Base-by-base conservation (phyloP, 2,329 filamentous ascomycete species). In the Ophiobolus disseminans region DNA sequence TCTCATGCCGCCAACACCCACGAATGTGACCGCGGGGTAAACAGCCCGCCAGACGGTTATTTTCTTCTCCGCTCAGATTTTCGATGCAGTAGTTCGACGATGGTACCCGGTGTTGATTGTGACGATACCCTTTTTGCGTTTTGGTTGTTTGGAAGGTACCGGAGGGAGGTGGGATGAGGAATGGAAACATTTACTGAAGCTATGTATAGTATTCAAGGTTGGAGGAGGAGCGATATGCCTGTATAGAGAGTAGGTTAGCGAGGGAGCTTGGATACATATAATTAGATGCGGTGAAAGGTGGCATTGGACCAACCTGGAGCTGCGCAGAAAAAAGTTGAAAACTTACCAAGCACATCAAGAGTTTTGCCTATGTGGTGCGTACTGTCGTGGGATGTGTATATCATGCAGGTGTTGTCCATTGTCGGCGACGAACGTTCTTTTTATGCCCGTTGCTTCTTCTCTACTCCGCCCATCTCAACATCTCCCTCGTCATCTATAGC, bases 91-190 rank as follows among this genome's bases (percentile, higher is more conserved):
- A n/a, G n/a, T n/a, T n/a, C n/a, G n/a, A 57, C 40, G 53, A 52
- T 39, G 51, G 57, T 55, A 53, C 42, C 44, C 46, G 46, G 48
- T 60, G 49, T 60, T 58, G 53, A 43, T 55, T 47, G 50, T 56
- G 57, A 47, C 53, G 50, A 62, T 68, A 69, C 65, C 66, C 66
- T 61, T 63, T 60, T 63, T 63, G 53, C 63, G 54, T 62, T 59
- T 61, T 53, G 59, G 59, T 62, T 52, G 54, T 45, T 47, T 50
- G 36, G 39, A 38, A 46, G 49, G 49, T 41, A 55, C 55, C 45
- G 45, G 11, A 23, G 26, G 43, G 38, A 47, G 43, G n/a, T n/a
- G n/a, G n/a, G n/a, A n/a, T 23, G 42, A 45, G 21, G 36, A 26
- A 43, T 53, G 40, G 49, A 48, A 31, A 38, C 23, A 63, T 62